A percentile compares a stretch with the other conserved stretches of the same genome.
These are phyloP conservation scores for Stephania cephalantha DNA, from an alignment of 164 flowering plant genomes.

Conservation along the genomic window DNA sequence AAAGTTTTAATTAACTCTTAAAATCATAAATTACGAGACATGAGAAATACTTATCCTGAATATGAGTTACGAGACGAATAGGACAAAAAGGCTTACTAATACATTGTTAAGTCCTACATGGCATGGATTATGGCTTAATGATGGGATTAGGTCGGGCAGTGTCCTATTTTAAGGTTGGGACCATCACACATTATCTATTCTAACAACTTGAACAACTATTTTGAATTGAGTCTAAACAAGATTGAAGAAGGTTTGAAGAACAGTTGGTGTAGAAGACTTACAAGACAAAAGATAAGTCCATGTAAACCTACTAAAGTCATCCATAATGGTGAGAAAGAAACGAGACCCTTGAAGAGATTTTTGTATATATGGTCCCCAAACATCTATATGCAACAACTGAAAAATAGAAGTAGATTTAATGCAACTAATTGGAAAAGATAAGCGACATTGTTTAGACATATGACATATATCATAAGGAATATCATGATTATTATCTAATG, in stretches of 20 bases:
- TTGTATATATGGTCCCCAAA: conserved; percentile 5
- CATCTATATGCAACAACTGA: background rate
- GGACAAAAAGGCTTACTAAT: too few species aligned
- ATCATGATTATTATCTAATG: background rate
- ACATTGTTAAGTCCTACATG: too few species aligned
- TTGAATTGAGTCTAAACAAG: background rate
- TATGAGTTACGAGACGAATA: too few species aligned
- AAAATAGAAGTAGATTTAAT: background rate
- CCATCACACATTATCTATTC: background rate
- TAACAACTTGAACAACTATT: background rate
- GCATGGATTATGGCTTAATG: too few species aligned
- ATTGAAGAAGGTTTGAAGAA: background rate
- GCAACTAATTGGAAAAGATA: background rate
- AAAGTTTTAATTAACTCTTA: too few species aligned
- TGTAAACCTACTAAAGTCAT: background rate
- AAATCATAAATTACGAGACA: too few species aligned
- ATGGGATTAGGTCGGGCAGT: too few species aligned
- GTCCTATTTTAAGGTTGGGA: too few species aligned
- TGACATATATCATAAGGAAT: background rate
- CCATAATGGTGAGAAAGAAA: background rate
- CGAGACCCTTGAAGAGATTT: background rate
- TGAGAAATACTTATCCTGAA: too few species aligned
- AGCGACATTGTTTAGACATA: background rate
- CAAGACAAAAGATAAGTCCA: background rate
- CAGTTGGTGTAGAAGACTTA: background rate